These are phyloP conservation scores for Beauveria australis DNA, from an alignment of 2,329 filamentous ascomycete species.

Conservation along the genomic window DNA sequence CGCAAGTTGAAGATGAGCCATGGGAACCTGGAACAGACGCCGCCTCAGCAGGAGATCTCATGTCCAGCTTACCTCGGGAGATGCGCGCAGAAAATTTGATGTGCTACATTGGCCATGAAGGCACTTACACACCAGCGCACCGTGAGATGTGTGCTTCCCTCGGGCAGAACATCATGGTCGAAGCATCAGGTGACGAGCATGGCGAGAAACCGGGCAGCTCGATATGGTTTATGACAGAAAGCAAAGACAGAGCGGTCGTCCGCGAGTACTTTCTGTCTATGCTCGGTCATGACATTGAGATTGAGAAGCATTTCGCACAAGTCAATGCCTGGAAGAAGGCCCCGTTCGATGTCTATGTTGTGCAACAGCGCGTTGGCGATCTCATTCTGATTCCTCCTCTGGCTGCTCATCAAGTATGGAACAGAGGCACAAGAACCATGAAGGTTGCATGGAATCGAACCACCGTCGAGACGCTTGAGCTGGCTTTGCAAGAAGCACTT, in stretches of 20 bases:
- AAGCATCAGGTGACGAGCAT: slow-evolving; percentile 64
- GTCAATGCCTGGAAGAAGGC: slow-evolving; percentile 93
- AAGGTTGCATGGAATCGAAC: slow-evolving; percentile 98
- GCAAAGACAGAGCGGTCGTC: slow-evolving; percentile 81
- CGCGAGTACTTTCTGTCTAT: slow-evolving; percentile 91
- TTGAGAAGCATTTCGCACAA: slow-evolving; percentile 94
- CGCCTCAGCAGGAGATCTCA: slow-evolving; percentile 77
- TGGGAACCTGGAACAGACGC: slow-evolving; percentile 47
- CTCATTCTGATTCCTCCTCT: slow-evolving; percentile 90
- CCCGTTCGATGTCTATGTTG: slow-evolving; percentile 84
- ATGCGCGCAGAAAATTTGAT: slow-evolving; percentile 96
- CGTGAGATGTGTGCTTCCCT: slow-evolving; percentile 96
- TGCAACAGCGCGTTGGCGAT: slow-evolving; percentile 84
- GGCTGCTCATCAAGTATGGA: slow-evolving; percentile 97
- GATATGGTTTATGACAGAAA: slow-evolving; percentile 98
- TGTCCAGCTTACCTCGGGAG: slow-evolving; percentile 78
- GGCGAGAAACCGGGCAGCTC: slow-evolving; percentile 82
- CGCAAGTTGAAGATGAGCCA: slow-evolving; percentile 27
- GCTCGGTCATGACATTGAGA: slow-evolving; percentile 91
- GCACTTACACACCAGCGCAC: slow-evolving; percentile 91
- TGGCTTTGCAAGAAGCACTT: slow-evolving; percentile 79
- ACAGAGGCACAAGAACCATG: slow-evolving; percentile 88
- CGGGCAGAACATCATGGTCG: slow-evolving; percentile 98
- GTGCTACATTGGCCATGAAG: slow-evolving; percentile 97
- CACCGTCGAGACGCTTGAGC: slow-evolving; percentile 79